phyloP scores from a whole-genome alignment of 352 stramenopile species.

The Blastocystis sp. region DNA sequence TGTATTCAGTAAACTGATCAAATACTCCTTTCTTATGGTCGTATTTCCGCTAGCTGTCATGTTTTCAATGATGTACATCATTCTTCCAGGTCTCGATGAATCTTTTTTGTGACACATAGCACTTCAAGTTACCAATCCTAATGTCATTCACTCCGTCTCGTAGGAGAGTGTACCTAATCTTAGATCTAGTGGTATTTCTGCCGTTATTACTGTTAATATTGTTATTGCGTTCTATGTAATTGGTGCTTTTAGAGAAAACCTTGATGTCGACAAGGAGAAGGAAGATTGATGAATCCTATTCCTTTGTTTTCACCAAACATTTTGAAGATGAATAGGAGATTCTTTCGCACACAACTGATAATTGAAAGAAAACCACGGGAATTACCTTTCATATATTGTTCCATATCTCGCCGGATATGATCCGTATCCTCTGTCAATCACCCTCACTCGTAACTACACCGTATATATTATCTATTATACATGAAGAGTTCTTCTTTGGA shows the following conservation, averaged over 20 bases:
- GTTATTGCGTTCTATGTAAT: slow-evolving; percentile 37
- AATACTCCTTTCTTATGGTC: slow-evolving; percentile 32
- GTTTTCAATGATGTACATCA: slow-evolving; percentile 17
- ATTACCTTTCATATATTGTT: neutral
- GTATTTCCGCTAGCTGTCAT: neutral
- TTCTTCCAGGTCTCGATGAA: slow-evolving; percentile 22
- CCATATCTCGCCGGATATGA: slow-evolving; percentile 1
- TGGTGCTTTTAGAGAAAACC: slow-evolving; percentile 24
- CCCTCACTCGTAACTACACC: neutral
- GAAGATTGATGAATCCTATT: slow-evolving; percentile 5
- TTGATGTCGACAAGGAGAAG: slow-evolving; percentile 57
- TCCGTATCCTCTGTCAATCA: neutral
- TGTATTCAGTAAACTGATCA: slow-evolving; percentile 32
- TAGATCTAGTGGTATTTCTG: slow-evolving; percentile 20
- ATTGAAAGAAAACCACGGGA: neutral
- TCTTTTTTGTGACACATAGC: slow-evolving; percentile 4
- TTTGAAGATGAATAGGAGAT: neutral
- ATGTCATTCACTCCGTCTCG: slow-evolving; percentile 17
- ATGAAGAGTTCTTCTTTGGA: neutral
- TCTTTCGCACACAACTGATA: neutral
- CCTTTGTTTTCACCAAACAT: neutral
- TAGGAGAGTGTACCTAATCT: neutral
- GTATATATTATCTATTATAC: neutral
- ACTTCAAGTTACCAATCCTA: slow-evolving; percentile 14
- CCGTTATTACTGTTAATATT: slow-evolving; percentile 40